Evolutionary conservation across 805 yeast species (phyloP).

Genomic region (Scheffersomyces amazonensis): DNA sequence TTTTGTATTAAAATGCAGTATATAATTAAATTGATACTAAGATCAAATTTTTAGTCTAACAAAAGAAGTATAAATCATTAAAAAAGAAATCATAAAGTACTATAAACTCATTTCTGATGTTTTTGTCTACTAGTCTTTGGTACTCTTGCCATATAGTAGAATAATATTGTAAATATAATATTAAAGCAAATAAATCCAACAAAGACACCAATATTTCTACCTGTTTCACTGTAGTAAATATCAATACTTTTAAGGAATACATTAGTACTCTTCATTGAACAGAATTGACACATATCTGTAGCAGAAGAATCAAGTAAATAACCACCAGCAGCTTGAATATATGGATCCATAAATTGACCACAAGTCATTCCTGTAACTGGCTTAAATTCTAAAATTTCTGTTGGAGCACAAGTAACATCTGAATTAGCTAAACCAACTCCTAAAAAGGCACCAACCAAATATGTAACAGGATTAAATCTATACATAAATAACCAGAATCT

Average conservation of each 20-base stretch:
- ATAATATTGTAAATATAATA: conserved; percentile 20
- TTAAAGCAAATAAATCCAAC: conserved; percentile 24
- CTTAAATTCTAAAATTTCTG: conserved; percentile 19
- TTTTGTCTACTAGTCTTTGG: conserved; percentile 28
- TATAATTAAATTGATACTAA: too few species aligned
- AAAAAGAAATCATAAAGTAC: too few species aligned
- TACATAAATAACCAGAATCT: conserved; percentile 57
- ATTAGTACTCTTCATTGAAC: conserved; percentile 23
- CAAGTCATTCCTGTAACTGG: conserved; percentile 28
- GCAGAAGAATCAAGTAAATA: conserved; percentile 14
- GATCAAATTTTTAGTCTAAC: too few species aligned
- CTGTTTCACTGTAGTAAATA: conserved; percentile 16
- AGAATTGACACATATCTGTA: conserved; percentile 20
- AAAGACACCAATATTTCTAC: conserved; percentile 28
- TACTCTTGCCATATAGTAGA: conserved; percentile 42
- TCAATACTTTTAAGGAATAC: conserved; percentile 22
- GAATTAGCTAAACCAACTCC: conserved; percentile 27
- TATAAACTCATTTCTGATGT: background rate
- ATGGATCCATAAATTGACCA: conserved; percentile 21
- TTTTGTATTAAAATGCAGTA: too few species aligned
- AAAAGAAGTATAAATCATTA: too few species aligned
- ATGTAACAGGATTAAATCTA: conserved; percentile 33
- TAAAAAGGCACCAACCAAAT: conserved; percentile 27
- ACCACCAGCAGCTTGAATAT: conserved; percentile 21
- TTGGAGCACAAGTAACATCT: conserved; percentile 18